phyloP scores from a whole-genome alignment of 176 grass and related monocot species.

The Avena eriantha region DNA sequence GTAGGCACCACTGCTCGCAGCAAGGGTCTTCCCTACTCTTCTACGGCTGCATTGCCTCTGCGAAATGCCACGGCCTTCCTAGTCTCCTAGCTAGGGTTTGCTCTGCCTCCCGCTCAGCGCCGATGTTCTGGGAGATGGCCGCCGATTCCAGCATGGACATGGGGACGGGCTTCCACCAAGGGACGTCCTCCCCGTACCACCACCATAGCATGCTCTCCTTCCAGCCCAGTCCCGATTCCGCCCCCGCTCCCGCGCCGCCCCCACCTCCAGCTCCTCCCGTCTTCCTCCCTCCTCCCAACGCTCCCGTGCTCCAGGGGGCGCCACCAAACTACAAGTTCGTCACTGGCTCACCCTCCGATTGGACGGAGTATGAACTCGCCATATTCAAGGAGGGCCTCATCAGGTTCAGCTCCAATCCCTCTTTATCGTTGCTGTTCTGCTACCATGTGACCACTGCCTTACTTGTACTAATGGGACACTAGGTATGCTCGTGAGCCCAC shows the following conservation, averaged over 20 bases:
- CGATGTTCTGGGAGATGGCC: slow-evolving; percentile 53
- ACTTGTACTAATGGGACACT: not conserved
- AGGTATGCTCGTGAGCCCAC: slow-evolving; percentile 74
- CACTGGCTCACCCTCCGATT: slow-evolving; percentile 53
- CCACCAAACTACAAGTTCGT: slow-evolving; percentile 58
- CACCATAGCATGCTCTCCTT: slow-evolving; percentile 71
- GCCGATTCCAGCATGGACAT: slow-evolving; percentile 62
- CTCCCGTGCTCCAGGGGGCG: slow-evolving; percentile 20
- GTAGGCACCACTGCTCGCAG: not conserved
- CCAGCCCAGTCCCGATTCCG: slow-evolving; percentile 40
- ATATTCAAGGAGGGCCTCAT: slow-evolving; percentile 63
- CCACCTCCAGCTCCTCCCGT: not conserved
- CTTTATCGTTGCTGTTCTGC: not conserved
- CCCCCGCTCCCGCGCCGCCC: not conserved
- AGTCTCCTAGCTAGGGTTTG: slow-evolving; percentile 30
- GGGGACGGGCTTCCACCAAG: slow-evolving; percentile 49
- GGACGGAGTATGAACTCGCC: slow-evolving; percentile 61
- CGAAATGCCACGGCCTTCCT: slow-evolving; percentile 24
- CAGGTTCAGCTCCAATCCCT: slow-evolving; percentile 32
- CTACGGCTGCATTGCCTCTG: slow-evolving; percentile 6
- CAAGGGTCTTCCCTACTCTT: not conserved
- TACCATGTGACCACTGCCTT: not conserved
- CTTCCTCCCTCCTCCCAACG: slow-evolving; percentile 40
- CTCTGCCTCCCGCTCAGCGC: not conserved
- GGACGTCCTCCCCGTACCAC: slow-evolving; percentile 42